phyloP scores from a whole-genome alignment of 208 protist species.

The Histomonas meleagridis region DNA sequence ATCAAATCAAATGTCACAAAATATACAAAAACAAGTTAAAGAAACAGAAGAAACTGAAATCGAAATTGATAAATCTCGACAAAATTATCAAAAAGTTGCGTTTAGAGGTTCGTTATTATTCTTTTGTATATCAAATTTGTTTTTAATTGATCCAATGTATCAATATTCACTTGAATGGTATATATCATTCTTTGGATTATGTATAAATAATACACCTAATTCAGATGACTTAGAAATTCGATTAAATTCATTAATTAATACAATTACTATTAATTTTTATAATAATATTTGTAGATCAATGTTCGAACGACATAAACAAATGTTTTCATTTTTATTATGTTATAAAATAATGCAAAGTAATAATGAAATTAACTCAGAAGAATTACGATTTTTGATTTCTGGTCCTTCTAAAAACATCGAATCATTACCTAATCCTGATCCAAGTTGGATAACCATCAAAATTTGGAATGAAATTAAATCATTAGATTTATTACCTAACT shows the following conservation, averaged over 20 bases:
- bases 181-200: constrained; percentile 69
- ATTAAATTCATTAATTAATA: constrained; percentile 68
- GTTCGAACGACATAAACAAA: constrained; percentile 89
- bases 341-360: constrained; percentile 68
- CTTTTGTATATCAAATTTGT: constrained; percentile 85
- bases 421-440: constrained; percentile 58
- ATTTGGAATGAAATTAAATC: constrained; percentile 75
- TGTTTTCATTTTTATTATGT: constrained; percentile 83
- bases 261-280: constrained; percentile 86
- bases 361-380: constrained; percentile 46
- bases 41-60: constrained; percentile 83
- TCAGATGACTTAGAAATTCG: constrained; percentile 58
- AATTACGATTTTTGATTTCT: constrained; percentile 54
- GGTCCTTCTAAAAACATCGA: constrained; percentile 43
- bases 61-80: constrained; percentile 81
- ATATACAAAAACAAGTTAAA: constrained; percentile 56
- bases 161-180: constrained; percentile 71
- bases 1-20: constrained; percentile 74
- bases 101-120: constrained; percentile 79
- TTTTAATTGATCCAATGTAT: constrained; percentile 75
- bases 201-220: constrained; percentile 52
- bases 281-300: constrained; percentile 86
- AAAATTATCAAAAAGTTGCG: constrained; percentile 79
- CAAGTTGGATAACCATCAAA: constrained; percentile 73
- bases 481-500: constrained; percentile 66